Evolutionary conservation across 2,329 filamentous ascomycete species (phyloP), one percentile per base, ranked within the genome.

Genomic region (Dactylonectria estremocensis): DNA sequence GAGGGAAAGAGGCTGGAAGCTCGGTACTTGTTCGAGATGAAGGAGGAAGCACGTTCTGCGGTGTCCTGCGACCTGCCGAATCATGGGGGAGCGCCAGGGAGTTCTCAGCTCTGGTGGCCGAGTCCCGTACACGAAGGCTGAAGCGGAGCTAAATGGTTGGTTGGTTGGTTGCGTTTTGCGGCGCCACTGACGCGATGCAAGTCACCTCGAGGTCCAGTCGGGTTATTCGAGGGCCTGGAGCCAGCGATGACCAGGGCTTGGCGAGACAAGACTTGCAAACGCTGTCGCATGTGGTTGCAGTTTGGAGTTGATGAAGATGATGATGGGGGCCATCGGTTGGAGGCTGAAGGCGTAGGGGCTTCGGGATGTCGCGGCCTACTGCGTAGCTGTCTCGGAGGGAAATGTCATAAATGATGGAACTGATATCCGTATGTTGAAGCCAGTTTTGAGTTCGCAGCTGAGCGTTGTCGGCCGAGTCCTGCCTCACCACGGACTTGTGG

Each of bases 91-190:
- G 48, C 65, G 59, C 63, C 45, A 52, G 49, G 61, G 66, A 61
- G 49, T 24, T 28, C 28, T 60, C 64, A 61, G 49, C 20, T 28
- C 28, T 60, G 54, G 55, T 60, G n/a, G 55, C 62, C 48, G 43
- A 60, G 33, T 64, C 58, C 58, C 61, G 61, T 52, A 64, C 52
- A 16, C 50, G 59, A 65, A 28, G 24, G 24, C 24, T 28, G 24
- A 28, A 63, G 67, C 66, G 65, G 55, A 68, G 65, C 49, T 61
- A 37, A 28, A 40, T 61, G 40, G 46, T 52, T 73, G 67, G 59
- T 73, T 76, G 40, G 46, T 52, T 73, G 67, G 56, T 73, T 76
- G 64, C 66, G 74, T 76, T 74, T 72, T 76, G 61, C 67, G 72
- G 73, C 74, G 72, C 63, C 66, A 61, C 72, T 73, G 66, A 72